Evolutionary conservation across 495 filamentous ascomycete genomes (phyloP).

Genomic region (Talaromyces thailandensis): DNA sequence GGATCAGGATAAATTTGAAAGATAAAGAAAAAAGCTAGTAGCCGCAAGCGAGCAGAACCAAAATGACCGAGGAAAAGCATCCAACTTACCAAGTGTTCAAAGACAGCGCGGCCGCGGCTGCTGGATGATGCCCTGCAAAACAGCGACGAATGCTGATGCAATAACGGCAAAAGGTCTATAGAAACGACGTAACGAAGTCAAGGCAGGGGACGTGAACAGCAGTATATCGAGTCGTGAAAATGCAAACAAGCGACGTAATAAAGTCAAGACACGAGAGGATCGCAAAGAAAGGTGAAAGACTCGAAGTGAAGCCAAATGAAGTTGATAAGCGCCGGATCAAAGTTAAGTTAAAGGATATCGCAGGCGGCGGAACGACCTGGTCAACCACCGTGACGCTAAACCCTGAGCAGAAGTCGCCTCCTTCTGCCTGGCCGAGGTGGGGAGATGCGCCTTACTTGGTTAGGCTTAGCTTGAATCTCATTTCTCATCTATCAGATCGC

Average conservation of each 20-base stretch:
- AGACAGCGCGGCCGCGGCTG: background rate
- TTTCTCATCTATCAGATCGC: background rate
- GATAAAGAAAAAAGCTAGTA: background rate
- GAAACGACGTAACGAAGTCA: background rate
- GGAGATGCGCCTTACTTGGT: background rate
- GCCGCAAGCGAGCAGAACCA: background rate
- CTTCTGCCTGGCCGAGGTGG: too few relatives aligned
- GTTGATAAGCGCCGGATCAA: constrained; percentile 2
- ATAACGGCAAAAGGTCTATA: background rate
- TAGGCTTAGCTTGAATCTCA: background rate
- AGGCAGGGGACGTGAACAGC: background rate
- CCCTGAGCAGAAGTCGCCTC: background rate
- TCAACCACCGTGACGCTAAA: background rate
- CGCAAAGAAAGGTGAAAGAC: background rate
- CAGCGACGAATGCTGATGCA: background rate
- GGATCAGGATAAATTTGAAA: background rate
- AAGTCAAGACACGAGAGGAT: background rate
- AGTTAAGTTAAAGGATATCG: background rate
- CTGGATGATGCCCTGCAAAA: background rate
- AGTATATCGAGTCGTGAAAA: background rate
- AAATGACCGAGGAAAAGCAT: background rate
- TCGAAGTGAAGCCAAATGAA: background rate
- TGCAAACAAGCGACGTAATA: background rate
- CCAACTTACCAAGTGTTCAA: background rate
- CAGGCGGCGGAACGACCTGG: background rate